Conservation (phyloP, 2,329 filamentous ascomycete species). For the Purpureocillium lavendulum region DNA sequence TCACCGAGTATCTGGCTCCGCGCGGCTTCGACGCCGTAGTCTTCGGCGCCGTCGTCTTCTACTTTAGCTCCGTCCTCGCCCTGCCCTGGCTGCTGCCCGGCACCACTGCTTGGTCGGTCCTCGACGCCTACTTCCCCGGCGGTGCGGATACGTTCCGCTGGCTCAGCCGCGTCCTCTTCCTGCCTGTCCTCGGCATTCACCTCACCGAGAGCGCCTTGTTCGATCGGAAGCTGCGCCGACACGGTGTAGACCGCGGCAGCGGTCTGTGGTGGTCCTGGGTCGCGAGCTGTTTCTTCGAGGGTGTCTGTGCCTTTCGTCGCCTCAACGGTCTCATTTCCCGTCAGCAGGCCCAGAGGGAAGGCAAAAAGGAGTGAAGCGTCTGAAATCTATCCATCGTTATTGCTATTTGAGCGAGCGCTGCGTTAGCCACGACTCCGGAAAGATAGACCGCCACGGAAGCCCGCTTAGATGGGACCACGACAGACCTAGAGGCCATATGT, state of each 20-base stretch:
- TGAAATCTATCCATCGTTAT: no score
- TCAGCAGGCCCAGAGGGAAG: constrained; percentile 32
- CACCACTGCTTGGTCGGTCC: constrained; percentile 36
- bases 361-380: constrained; percentile 28
- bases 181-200: constrained; percentile 57
- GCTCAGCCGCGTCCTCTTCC: constrained; percentile 50
- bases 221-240: constrained; percentile 36
- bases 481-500: no score
- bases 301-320: constrained; percentile 37
- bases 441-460: no score
- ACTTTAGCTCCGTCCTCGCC: constrained; percentile 41
- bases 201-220: constrained; percentile 50
- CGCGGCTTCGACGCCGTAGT: constrained; percentile 38
- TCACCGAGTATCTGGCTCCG: constrained; percentile 33
- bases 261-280: constrained; percentile 50
- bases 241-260: constrained; percentile 36
- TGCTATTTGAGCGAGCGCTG: no score
- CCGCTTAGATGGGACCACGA: no score
- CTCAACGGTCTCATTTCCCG: constrained; percentile 40
- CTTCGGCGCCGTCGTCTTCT: constrained; percentile 46
- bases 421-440: no score
- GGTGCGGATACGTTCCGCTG: constrained; percentile 50
- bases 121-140: constrained; percentile 44
- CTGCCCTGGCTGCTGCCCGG: constrained; percentile 43
- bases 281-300: constrained; percentile 44